Base-by-base conservation (phyloP, 805 yeast genomes). In the Saccharomycopsis javanensis region DNA sequence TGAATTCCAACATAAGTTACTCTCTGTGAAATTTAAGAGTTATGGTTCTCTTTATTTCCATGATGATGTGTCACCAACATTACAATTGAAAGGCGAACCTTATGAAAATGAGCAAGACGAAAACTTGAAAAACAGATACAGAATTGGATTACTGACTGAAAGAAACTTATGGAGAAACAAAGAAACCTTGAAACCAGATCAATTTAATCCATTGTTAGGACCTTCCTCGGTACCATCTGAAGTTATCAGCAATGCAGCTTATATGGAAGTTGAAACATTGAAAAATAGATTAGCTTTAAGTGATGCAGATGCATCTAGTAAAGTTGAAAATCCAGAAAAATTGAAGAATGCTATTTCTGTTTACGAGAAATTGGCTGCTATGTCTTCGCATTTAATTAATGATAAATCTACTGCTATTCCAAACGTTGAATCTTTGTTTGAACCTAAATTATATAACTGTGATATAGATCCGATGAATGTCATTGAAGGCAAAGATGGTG, bases 381-480 rank as follows among this genome's bases (percentile, higher is more conserved):
- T 88, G 46, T 79, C 87, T 0, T 81, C 83, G 15, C 68, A 73
- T 51, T 74, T 92, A 62, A 75, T 91, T 66, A 77, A 70, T 38
- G 63, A 65, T 5, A 66, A 69, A 20, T 72, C 83, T 7, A 72
- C 73, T 18, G 73, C 79, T 8, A 79, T 87, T 66, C 88, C 86
- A 66, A 82, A 85, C 63, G 74, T 78, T 57, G 74, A 72, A 2
- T 82, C 83, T 57, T 70, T 88, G 48, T 78, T 86, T 64, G 77
- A 82, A 55, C 92, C 96, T 58, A 80, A 92, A 64, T 72, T 92
- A 55, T 80, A 73, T 62, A 77, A 83, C 61, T 92, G 97, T 4
- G 98, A 94, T 68, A 72, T 94, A 63, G 95, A 89, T 68, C 98
- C 99, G 23, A 76, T 91, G 80, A 92, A 92, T 67, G 88, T 88